These are phyloP conservation scores for Pulveroboletus sp. DNA, from an alignment of 768 basidiomycete species.

Conservation along the genomic window DNA sequence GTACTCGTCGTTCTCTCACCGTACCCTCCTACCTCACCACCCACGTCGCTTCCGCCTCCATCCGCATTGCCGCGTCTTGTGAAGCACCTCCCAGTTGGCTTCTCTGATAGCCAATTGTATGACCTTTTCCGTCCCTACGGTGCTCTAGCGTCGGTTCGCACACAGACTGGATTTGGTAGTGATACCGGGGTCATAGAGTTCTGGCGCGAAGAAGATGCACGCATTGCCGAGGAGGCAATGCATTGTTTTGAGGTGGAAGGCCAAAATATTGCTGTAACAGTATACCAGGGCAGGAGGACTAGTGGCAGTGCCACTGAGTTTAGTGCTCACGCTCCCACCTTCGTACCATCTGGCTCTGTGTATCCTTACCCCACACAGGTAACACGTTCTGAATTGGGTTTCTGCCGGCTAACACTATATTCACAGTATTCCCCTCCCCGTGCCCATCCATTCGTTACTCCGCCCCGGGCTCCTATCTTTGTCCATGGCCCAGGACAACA, in stretches of 20 bases:
- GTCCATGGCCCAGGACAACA: conserved; percentile 88
- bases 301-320: conserved; percentile 58
- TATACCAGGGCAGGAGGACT: conserved; percentile 64
- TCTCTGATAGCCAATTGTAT: conserved; percentile 69
- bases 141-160: conserved; percentile 72
- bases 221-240: conserved; percentile 72
- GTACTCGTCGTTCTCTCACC: conserved; percentile 71
- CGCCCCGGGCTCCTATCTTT: conserved; percentile 44
- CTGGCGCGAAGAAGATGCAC: conserved; percentile 84
- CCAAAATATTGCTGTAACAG: conserved; percentile 77
- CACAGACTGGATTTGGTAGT: conserved; percentile 68
- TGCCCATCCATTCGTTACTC: conserved; percentile 42
- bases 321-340: conserved; percentile 67
- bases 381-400: conserved; percentile 11
- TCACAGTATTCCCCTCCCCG: conserved; percentile 67
- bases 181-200: conserved; percentile 81
- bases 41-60: conserved; percentile 70
- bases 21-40: conserved; percentile 74
- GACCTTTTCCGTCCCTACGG: conserved; percentile 83
- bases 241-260: conserved; percentile 82
- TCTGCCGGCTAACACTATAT: conserved; percentile 1
- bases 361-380: conserved; percentile 64
- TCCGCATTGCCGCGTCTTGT: conserved; percentile 75
- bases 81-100: conserved; percentile 72
- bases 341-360: conserved; percentile 66